Evolutionary conservation across 108 stramenopile species (phyloP).

Genomic region (Stephanodiscus minutulus): DNA sequence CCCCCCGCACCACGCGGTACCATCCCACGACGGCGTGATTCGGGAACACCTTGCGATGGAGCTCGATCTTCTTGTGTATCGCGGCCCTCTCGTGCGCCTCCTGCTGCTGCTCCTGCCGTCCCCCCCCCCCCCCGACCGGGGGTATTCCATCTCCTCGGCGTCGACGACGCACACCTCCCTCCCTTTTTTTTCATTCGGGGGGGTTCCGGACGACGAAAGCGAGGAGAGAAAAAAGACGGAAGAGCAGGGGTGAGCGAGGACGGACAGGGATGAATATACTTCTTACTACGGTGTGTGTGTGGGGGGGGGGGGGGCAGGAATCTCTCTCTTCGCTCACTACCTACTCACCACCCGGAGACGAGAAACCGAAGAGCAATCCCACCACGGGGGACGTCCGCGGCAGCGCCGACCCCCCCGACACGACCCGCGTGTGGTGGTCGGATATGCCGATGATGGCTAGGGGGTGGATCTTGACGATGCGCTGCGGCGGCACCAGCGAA

Average conservation of each 20-base stretch:
- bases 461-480: conserved; percentile 51
- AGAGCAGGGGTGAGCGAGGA: no score
- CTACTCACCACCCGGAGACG: conserved; percentile 11
- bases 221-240: no score
- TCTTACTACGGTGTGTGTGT: no score
- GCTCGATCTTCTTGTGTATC: conserved; percentile 58
- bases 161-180: conserved; percentile 21
- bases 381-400: conserved; percentile 59
- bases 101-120: no score
- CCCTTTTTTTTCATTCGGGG: neutral
- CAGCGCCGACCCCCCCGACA: conserved; percentile 74
- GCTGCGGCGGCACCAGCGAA: no score
- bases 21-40: conserved; percentile 77
- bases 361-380: conserved; percentile 47
- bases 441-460: conserved; percentile 84
- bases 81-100: conserved; percentile 45
- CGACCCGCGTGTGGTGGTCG: conserved; percentile 83
- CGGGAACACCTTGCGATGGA: conserved; percentile 84
- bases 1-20: conserved; percentile 86
- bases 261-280: neutral
- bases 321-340: no score
- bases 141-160: conserved; percentile 41
- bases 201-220: no score
- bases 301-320: no score
- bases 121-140: no score